Evolutionary conservation across 139 green algal species (phyloP).

Genomic region (Deuterostichococcus epilithicus): DNA sequence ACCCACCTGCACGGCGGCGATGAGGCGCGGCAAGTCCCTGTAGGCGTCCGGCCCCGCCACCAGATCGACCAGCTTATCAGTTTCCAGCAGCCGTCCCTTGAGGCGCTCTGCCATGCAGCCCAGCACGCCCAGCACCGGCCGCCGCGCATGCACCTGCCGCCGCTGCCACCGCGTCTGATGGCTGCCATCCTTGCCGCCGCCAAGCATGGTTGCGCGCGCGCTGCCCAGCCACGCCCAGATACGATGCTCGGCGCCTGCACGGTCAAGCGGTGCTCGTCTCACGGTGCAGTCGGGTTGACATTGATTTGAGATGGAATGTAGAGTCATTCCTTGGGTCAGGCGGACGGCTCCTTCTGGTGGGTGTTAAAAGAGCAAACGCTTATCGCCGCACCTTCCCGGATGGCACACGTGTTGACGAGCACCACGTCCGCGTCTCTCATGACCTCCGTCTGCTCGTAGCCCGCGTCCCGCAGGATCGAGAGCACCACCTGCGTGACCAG

Average conservation of each 20-base stretch:
- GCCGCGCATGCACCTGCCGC: not conserved
- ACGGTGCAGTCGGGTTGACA: not conserved
- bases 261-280: not conserved
- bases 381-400: conserved; percentile 79
- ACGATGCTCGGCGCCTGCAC: not conserved
- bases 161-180: not conserved
- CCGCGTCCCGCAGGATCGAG: conserved; percentile 50
- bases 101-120: conserved; percentile 94
- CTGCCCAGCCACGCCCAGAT: not conserved
- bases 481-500: conserved; percentile 40
- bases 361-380: not conserved
- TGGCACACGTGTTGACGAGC: conserved; percentile 93
- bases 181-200: not conserved
- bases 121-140: conserved; percentile 74
- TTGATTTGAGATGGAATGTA: no score
- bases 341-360: not conserved
- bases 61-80: conserved; percentile 74
- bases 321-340: not conserved
- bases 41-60: conserved; percentile 89
- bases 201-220: not conserved
- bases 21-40: conserved; percentile 76
- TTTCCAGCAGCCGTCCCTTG: conserved; percentile 69
- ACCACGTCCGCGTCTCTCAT: conserved; percentile 56
- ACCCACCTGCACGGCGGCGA: conserved; percentile 54
- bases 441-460: conserved; percentile 35